phyloP scores from a whole-genome alignment of 257 asterid species.

The Plantago ovata region DNA sequence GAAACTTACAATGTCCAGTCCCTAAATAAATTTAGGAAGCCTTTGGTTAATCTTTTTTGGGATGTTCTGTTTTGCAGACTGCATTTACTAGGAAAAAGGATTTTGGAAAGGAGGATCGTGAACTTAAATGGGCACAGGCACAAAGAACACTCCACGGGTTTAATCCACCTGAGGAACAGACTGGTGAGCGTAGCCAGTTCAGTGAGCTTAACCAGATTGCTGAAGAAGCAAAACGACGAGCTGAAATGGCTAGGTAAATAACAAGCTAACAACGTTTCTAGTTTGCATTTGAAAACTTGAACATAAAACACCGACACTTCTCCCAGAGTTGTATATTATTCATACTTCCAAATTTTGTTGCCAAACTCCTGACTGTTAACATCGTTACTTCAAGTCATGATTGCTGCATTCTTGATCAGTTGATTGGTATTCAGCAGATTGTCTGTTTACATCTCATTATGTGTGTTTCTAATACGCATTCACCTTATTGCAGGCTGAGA shows the following conservation, averaged over 20 bases:
- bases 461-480: not conserved
- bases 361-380: not conserved
- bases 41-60: not conserved
- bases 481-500: slow-evolving; percentile 24
- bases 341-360: not conserved
- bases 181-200: slow-evolving; percentile 30
- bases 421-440: not conserved
- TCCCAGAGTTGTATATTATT: not conserved
- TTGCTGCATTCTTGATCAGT: too few relatives aligned
- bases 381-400: too few relatives aligned
- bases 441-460: not conserved
- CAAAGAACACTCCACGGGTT: slow-evolving; percentile 70
- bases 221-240: slow-evolving; percentile 59
- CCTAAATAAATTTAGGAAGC: not conserved
- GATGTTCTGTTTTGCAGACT: slow-evolving; percentile 28
- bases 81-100: slow-evolving; percentile 66
- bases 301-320: not conserved
- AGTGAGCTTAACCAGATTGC: slow-evolving; percentile 59
- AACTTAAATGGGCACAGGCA: slow-evolving; percentile 63
- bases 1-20: not conserved
- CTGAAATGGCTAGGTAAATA: slow-evolving; percentile 65
- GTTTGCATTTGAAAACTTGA: not conserved
- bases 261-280: not conserved
- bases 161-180: slow-evolving; percentile 43
- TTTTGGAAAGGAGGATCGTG: slow-evolving; percentile 70